A percentile compares a stretch with the other conserved stretches of the same genome.
phyloP scores from a whole-genome alignment of 495 filamentous ascomycete genomes.

The Lasiosphaeria hispida region DNA sequence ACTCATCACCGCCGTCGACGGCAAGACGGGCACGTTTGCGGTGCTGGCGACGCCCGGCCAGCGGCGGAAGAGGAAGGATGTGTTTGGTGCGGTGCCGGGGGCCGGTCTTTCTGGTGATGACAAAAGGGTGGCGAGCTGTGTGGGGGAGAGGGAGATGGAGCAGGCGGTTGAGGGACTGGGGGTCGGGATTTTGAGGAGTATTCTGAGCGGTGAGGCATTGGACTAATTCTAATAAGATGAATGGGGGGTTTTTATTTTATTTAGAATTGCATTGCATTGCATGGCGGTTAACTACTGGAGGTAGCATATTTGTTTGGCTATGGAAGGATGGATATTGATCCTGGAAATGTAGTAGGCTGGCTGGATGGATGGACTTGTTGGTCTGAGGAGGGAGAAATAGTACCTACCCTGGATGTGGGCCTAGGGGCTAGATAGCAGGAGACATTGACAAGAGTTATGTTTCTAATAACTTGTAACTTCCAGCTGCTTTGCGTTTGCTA shows the following conservation, averaged over 20 bases:
- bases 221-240: slow-evolving; percentile 24
- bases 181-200: slow-evolving; percentile 51
- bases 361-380: too few relatives aligned
- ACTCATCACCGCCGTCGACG: slow-evolving; percentile 73
- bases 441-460: too few relatives aligned
- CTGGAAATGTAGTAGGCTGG: too few relatives aligned
- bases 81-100: slow-evolving; percentile 34
- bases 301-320: too few relatives aligned
- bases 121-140: slow-evolving; percentile 69
- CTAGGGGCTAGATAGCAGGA: too few relatives aligned
- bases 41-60: slow-evolving; percentile 41
- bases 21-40: slow-evolving; percentile 62
- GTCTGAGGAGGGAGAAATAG: too few relatives aligned
- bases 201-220: slow-evolving; percentile 51
- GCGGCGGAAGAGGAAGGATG: slow-evolving; percentile 27
- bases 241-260: not conserved
- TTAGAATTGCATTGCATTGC: not conserved
- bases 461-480: too few relatives aligned
- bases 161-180: slow-evolving; percentile 64
- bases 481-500: too few relatives aligned
- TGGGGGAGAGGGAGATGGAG: slow-evolving; percentile 74
- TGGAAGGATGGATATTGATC: too few relatives aligned
- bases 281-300: not conserved
- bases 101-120: slow-evolving; percentile 52
- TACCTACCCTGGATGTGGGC: too few relatives aligned